A percentile compares a stretch with the other conserved stretches of the same genome.
These are phyloP conservation scores for Colletotrichum salicis DNA, from an alignment of 2,329 filamentous ascomycete species.

Conservation along the genomic window DNA sequence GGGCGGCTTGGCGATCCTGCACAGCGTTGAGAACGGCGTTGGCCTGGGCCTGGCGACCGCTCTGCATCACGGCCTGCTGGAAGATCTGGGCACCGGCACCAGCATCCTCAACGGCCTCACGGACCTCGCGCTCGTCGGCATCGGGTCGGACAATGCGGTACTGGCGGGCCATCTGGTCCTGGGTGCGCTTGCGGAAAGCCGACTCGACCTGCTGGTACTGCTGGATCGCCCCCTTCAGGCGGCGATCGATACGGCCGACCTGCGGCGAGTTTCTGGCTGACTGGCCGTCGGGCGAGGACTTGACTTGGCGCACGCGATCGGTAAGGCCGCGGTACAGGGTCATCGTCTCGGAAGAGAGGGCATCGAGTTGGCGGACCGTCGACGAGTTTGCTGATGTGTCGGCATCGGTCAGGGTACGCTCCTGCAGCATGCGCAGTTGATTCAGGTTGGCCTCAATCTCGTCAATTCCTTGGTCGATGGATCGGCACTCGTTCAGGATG, in stretches of 20 bases:
- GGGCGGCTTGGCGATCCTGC: conserved; percentile 82
- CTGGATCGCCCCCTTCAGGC: conserved; percentile 83
- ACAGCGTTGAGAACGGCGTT: conserved; percentile 83
- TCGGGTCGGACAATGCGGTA: conserved; percentile 90
- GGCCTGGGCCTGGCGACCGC: conserved; percentile 83
- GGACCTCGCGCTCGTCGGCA: conserved; percentile 81
- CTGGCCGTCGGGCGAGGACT: conserved; percentile 81
- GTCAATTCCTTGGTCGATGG: conserved; percentile 81
- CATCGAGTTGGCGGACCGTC: conserved; percentile 76
- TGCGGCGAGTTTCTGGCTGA: conserved; percentile 80
- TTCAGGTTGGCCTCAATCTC: conserved; percentile 78
- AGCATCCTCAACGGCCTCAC: conserved; percentile 78
- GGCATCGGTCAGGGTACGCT: conserved; percentile 77
- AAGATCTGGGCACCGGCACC: conserved; percentile 80
- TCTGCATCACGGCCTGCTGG: conserved; percentile 84
- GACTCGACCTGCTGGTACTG: conserved; percentile 84
- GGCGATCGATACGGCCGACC: conserved; percentile 82
- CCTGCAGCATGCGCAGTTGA: conserved; percentile 77
- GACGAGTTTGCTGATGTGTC: conserved; percentile 76
- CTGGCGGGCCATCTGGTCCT: conserved; percentile 87
- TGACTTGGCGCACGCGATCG: conserved; percentile 82
- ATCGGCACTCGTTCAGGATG: conserved; percentile 85
- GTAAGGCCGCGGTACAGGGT: conserved; percentile 82
- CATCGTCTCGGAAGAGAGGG: conserved; percentile 83
- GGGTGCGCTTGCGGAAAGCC: conserved; percentile 80